phyloP scores from a whole-genome alignment of 164 flowering plant species.

The Buxus sempervirens region DNA sequence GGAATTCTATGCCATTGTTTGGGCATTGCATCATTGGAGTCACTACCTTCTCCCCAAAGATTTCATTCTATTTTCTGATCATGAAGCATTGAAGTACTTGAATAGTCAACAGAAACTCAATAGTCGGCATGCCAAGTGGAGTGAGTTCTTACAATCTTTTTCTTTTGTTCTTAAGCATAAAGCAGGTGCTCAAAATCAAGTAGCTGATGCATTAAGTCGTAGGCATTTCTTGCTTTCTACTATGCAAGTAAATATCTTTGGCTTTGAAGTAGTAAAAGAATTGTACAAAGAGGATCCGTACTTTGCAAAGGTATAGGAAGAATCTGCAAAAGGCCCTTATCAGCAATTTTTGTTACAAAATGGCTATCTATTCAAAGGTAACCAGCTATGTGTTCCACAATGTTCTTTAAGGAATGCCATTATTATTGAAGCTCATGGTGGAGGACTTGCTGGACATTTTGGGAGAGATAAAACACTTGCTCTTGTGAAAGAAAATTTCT shows the following conservation, averaged over 20 bases:
- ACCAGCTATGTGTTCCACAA: conserved; percentile 1
- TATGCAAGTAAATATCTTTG: background rate
- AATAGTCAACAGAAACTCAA: no score
- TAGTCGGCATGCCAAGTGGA: conserved; percentile 12
- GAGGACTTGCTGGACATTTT: conserved; percentile 20
- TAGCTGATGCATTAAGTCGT: conserved; percentile 13
- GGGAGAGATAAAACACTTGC: conserved; percentile 19
- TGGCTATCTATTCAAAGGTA: conserved; percentile 8
- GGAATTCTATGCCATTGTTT: conserved; percentile 11
- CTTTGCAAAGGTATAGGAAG: conserved; percentile 1
- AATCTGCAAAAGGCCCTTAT: background rate
- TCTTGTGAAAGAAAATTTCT: conserved; percentile 10
- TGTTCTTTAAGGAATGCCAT: conserved; percentile 9
- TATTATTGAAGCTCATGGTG: conserved; percentile 12
- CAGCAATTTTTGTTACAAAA: background rate
- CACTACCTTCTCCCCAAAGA: background rate
- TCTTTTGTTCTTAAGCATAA: conserved; percentile 1
- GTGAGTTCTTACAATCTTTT: conserved; percentile 4
- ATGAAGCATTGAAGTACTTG: no score
- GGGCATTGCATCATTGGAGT: background rate
- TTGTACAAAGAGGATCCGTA: conserved; percentile 5
- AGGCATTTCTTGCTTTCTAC: background rate
- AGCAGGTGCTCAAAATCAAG: background rate
- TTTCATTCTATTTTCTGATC: no score
- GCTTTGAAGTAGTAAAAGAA: conserved; percentile 10